A percentile compares a stretch with the other conserved stretches of the same genome.
Evolutionary conservation across 2,329 filamentous ascomycete genomes (phyloP).

Genomic region (Phoma sp.): DNA sequence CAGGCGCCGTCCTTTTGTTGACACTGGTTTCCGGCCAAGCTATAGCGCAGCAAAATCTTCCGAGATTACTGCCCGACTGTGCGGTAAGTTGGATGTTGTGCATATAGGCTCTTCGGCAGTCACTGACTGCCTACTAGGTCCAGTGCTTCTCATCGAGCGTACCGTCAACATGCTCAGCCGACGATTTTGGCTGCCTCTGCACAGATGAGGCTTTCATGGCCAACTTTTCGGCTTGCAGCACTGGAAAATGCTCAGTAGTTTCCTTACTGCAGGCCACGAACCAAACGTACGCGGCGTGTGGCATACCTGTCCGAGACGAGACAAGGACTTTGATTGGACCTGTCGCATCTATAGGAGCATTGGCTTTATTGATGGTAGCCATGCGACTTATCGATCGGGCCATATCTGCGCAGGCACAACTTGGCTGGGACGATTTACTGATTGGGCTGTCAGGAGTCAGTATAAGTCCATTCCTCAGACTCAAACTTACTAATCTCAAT

Average conservation of each 20-base stretch:
- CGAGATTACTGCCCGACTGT: conserved; percentile 20
- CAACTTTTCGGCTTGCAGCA: conserved; percentile 30
- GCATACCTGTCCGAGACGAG: conserved; percentile 30
- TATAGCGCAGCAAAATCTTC: conserved; percentile 25
- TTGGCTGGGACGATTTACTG: conserved; percentile 42
- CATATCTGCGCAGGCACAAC: conserved; percentile 27
- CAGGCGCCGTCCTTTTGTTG: neutral
- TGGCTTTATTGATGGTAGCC: conserved; percentile 37
- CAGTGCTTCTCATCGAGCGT: conserved; percentile 19
- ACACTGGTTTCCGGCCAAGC: conserved; percentile 4
- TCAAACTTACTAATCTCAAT: conserved; percentile 4
- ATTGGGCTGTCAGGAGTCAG: conserved; percentile 38
- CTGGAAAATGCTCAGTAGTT: conserved; percentile 38
- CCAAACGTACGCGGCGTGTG: conserved; percentile 35
- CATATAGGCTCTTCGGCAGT: neutral
- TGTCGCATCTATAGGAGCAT: conserved; percentile 26
- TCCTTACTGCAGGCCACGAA: conserved; percentile 32
- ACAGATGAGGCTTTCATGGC: conserved; percentile 30
- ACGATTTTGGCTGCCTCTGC: conserved; percentile 38
- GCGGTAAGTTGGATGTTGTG: conserved; percentile 6
- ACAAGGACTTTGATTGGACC: conserved; percentile 27
- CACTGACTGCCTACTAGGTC: conserved; percentile 15
- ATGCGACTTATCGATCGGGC: conserved; percentile 34
- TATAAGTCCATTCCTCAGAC: neutral
- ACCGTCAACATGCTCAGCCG: conserved; percentile 23